Conservation (phyloP, 2,329 filamentous ascomycete species). For the Beauveria sp. region DNA sequence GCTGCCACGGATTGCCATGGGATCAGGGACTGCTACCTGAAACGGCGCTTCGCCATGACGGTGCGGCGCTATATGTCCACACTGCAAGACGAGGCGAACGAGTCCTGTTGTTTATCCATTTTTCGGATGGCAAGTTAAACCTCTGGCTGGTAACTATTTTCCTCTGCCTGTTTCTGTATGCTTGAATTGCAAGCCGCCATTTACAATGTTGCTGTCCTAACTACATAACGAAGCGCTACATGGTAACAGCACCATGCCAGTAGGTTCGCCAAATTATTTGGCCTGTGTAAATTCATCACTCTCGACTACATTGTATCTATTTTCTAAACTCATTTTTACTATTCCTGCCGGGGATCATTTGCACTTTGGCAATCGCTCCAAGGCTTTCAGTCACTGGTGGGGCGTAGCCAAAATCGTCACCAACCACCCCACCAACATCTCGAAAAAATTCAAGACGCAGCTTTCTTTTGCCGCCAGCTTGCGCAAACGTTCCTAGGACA, state of each 20-base stretch:
- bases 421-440: constrained; percentile 10
- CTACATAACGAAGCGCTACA: too few relatives aligned
- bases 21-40: background rate
- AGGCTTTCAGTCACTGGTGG: background rate
- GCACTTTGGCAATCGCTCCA: background rate
- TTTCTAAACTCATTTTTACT: too few relatives aligned
- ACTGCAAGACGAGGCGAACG: background rate
- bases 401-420: constrained; percentile 6
- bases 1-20: background rate
- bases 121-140: too few relatives aligned
- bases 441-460: constrained; percentile 8
- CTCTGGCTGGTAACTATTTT: too few relatives aligned
- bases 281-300: too few relatives aligned
- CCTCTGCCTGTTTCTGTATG: too few relatives aligned
- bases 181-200: too few relatives aligned
- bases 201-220: too few relatives aligned
- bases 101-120: background rate
- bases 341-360: too few relatives aligned
- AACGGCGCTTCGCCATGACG: background rate
- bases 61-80: background rate
- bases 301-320: too few relatives aligned
- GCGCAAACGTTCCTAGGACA: background rate
- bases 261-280: too few relatives aligned
- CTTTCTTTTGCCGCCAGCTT: background rate
- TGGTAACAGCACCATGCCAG: too few relatives aligned